Percentiles rank a stretch among this genome's conserved stretches.
These are phyloP conservation scores for Lipomyces sp. DNA, from an alignment of 805 yeast genomes.

Conservation along the genomic window DNA sequence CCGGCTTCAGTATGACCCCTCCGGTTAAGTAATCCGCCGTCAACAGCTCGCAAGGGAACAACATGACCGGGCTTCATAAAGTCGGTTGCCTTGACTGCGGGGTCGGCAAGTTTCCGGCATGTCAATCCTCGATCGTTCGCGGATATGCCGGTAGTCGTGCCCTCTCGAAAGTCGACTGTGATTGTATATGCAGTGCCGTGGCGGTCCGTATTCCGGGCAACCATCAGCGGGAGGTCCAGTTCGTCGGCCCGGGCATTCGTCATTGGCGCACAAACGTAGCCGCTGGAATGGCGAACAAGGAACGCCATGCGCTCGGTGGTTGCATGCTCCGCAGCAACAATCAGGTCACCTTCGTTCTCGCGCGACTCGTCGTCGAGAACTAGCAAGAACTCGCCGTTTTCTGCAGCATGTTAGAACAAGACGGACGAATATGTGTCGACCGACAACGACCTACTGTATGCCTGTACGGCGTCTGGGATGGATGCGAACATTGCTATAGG, in stretches of 20 bases:
- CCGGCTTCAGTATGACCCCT: conserved; percentile 98
- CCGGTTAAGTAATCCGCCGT: conserved; percentile 76
- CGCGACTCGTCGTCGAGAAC: conserved; percentile 97
- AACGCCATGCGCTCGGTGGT: conserved; percentile 92
- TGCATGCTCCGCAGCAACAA: conserved; percentile 80
- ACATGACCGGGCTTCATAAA: conserved; percentile 93
- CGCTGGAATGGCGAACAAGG: conserved; percentile 66
- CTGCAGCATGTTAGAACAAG: conserved; percentile 28
- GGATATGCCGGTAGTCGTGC: conserved; percentile 95
- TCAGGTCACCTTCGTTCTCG: conserved; percentile 96
- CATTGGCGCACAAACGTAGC: conserved; percentile 91
- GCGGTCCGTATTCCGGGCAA: conserved; percentile 62
- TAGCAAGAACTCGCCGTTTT: conserved; percentile 75
- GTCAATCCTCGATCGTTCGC: conserved; percentile 93
- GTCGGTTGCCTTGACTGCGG: conserved; percentile 54
- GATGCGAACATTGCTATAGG: conserved; percentile 43
- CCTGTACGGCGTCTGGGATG: conserved; percentile 69
- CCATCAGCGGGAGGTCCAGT: conserved; percentile 77
- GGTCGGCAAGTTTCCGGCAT: conserved; percentile 63
- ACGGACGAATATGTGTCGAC: not conserved
- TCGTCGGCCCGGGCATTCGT: conserved; percentile 72
- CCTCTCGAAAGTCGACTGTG: conserved; percentile 79
- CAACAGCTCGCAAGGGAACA: conserved; percentile 85
- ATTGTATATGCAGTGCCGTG: conserved; percentile 97
- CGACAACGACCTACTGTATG: conserved; percentile 48